A percentile compares a stretch with the other conserved stretches of the same genome.
Evolutionary conservation across 306 rosid species (phyloP).

Genomic region (Begonia masoniana): DNA sequence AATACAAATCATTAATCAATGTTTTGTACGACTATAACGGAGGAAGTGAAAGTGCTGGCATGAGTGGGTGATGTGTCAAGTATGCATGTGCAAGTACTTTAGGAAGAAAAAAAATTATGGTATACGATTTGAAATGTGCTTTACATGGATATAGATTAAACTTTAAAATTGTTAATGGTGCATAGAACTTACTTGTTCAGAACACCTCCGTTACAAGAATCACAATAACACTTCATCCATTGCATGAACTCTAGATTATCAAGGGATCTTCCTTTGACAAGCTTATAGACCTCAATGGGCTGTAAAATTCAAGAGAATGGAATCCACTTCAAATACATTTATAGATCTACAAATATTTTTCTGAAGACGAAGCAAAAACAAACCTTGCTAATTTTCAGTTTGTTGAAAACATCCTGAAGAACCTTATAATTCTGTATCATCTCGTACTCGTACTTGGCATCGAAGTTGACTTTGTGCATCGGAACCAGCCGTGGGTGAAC

Average conservation of each 20-base stretch:
- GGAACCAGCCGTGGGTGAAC: conserved; percentile 86
- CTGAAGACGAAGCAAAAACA: not conserved
- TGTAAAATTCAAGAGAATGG: conserved; percentile 5
- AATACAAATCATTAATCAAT: no score
- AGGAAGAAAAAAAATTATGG: no score
- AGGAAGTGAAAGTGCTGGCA: no score
- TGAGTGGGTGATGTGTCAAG: no score
- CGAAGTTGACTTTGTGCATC: conserved; percentile 96
- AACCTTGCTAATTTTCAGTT: conserved; percentile 91
- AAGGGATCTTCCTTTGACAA: conserved; percentile 84
- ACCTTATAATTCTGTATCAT: conserved; percentile 98
- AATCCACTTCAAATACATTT: not conserved
- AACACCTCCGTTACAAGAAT: conserved; percentile 54
- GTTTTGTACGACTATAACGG: no score
- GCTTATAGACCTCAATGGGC: conserved; percentile 87
- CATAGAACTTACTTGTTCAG: conserved; percentile 25
- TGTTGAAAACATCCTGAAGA: conserved; percentile 86
- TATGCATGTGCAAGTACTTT: no score
- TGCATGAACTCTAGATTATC: conserved; percentile 96
- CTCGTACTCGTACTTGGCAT: conserved; percentile 86
- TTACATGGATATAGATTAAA: no score
- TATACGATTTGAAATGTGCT: no score
- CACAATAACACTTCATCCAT: conserved; percentile 94
- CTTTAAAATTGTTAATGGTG: no score
- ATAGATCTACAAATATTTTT: not conserved